phyloP scores from a whole-genome alignment of 805 yeast genomes.

The Ogataea neopini region DNA sequence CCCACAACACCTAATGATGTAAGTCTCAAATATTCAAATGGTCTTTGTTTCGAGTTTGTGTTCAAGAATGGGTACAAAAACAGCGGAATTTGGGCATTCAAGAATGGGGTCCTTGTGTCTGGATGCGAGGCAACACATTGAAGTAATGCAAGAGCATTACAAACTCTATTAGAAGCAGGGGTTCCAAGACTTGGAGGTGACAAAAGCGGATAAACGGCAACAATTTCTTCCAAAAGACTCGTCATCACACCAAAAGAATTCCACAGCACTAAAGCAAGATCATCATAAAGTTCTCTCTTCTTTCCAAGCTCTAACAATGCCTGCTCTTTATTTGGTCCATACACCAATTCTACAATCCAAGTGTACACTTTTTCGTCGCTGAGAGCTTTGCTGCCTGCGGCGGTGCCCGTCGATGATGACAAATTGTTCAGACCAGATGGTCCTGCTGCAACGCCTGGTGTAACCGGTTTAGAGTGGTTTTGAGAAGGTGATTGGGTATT shows the following conservation, averaged over 20 bases:
- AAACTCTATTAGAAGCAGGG: conserved; percentile 87
- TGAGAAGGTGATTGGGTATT: conserved; percentile 19
- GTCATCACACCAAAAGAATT: conserved; percentile 97
- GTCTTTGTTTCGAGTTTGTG: conserved; percentile 86
- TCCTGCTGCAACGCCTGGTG: conserved; percentile 5
- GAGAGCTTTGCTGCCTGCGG: conserved; percentile 39
- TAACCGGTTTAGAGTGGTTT: conserved; percentile 12
- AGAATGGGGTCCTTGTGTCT: conserved; percentile 81
- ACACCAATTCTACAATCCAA: conserved; percentile 87
- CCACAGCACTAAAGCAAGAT: conserved; percentile 91
- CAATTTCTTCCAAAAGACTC: conserved; percentile 82
- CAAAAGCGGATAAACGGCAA: conserved; percentile 84
- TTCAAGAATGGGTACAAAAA: conserved; percentile 92
- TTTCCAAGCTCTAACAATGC: conserved; percentile 91
- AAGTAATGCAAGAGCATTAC: conserved; percentile 90
- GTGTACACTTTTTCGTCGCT: conserved; percentile 83
- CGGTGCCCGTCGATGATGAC: conserved; percentile 2
- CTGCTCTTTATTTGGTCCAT: conserved; percentile 90
- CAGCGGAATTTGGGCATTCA: conserved; percentile 88
- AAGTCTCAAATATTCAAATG: conserved; percentile 89
- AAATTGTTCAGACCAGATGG: conserved; percentile 5
- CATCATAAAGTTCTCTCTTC: conserved; percentile 92
- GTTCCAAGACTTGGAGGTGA: conserved; percentile 86
- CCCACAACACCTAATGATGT: conserved; percentile 97
- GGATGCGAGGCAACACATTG: conserved; percentile 97